phyloP scores from a whole-genome alignment of 768 basidiomycete genomes.

The Kwoniella dejecticola region DNA sequence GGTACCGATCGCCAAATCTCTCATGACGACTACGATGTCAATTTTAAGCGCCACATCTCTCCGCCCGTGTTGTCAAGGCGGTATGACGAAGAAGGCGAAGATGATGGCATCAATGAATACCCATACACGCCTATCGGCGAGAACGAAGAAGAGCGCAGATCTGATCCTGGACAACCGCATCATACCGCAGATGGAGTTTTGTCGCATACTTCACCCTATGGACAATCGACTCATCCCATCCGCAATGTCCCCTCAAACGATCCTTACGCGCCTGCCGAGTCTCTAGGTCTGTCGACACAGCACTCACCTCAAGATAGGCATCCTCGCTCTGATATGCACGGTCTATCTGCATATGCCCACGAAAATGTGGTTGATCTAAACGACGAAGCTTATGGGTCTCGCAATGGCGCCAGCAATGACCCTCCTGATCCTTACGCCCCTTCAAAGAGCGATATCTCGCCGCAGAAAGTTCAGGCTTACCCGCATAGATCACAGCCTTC shows the following conservation, averaged over 20 bases:
- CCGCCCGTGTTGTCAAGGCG: slow-evolving; percentile 13
- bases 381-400: slow-evolving; percentile 11
- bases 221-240: too few relatives aligned
- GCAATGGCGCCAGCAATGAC: background rate
- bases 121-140: slow-evolving; percentile 2
- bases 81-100: slow-evolving; percentile 21
- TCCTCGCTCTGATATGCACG: background rate
- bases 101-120: slow-evolving; percentile 4
- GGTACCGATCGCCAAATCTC: too few relatives aligned
- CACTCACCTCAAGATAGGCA: background rate
- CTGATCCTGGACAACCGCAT: background rate
- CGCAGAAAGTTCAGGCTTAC: slow-evolving; percentile 2
- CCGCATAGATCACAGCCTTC: slow-evolving; percentile 6
- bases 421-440: slow-evolving; percentile 15
- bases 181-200: too few relatives aligned
- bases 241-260: background rate
- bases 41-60: too few relatives aligned
- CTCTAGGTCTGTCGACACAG: slow-evolving; percentile 6
- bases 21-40: too few relatives aligned
- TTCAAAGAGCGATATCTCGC: slow-evolving; percentile 1
- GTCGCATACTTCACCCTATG: too few relatives aligned
- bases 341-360: background rate
- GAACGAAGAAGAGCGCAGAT: background rate
- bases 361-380: background rate
- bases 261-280: slow-evolving; percentile 12